phyloP scores from a whole-genome alignment of 768 basidiomycete species.

The Mycena capillaripes region DNA sequence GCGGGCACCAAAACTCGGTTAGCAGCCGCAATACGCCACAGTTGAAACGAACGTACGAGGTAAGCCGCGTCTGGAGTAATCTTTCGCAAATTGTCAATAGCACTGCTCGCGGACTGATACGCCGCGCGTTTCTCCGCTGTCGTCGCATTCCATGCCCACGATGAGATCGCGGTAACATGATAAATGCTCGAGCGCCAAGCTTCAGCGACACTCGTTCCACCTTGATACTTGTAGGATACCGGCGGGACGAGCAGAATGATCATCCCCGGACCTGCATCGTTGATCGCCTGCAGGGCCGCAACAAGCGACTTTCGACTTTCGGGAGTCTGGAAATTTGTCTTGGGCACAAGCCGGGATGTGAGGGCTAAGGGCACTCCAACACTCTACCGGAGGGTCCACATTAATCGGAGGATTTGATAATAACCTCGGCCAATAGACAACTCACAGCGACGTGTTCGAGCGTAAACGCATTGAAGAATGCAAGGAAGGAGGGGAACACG shows the following conservation, averaged over 20 bases:
- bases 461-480: conserved; percentile 17
- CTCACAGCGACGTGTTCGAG: conserved; percentile 9
- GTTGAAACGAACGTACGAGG: conserved; percentile 46
- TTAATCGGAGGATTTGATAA: background rate
- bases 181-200: conserved; percentile 58
- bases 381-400: background rate
- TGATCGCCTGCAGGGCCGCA: background rate
- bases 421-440: background rate
- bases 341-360: conserved; percentile 4
- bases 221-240: conserved; percentile 25
- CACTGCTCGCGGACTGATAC: conserved; percentile 51
- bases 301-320: background rate
- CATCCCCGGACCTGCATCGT: conserved; percentile 39
- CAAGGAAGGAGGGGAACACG: conserved; percentile 56
- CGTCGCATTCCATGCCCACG: conserved; percentile 63
- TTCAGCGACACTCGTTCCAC: conserved; percentile 57
- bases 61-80: conserved; percentile 64
- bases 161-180: conserved; percentile 58
- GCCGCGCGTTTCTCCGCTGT: conserved; percentile 48
- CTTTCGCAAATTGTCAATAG: conserved; percentile 56
- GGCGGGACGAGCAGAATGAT: conserved; percentile 57
- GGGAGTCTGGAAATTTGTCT: conserved; percentile 1
- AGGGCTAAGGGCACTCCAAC: conserved; percentile 2
- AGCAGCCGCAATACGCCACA: background rate
- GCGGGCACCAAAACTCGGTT: background rate